These are phyloP conservation scores for Stygiomarasmius scandens DNA, from an alignment of 1,284 basidiomycete species.

Conservation along the genomic window DNA sequence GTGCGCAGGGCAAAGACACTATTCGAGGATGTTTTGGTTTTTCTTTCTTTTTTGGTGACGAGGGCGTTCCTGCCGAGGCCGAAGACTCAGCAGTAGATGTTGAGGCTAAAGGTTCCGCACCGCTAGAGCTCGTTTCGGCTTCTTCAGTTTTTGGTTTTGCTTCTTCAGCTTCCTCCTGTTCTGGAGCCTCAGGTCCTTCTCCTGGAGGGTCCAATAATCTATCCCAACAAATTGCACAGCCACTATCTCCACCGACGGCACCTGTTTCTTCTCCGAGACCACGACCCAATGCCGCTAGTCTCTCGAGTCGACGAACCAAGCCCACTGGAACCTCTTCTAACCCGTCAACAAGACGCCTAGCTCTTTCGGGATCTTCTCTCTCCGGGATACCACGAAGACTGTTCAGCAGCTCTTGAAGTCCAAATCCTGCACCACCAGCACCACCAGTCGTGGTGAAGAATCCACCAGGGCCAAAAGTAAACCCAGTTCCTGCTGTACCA, in stretches of 20 bases:
- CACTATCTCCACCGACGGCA: slow-evolving; percentile 44
- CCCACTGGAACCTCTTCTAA: slow-evolving; percentile 68
- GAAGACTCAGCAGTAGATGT: slow-evolving; percentile 8
- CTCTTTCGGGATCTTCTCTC: slow-evolving; percentile 15
- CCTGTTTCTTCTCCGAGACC: slow-evolving; percentile 37
- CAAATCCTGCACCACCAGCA: slow-evolving; percentile 2
- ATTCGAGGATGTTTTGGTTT: slow-evolving; percentile 36
- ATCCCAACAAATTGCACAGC: slow-evolving; percentile 80
- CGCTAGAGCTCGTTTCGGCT: slow-evolving; percentile 17
- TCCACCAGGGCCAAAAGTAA: not conserved
- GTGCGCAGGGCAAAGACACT: slow-evolving; percentile 73
- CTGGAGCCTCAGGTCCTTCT: slow-evolving; percentile 34
- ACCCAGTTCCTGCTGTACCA: too few relatives aligned
- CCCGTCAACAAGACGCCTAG: slow-evolving; percentile 43
- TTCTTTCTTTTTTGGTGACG: not conserved
- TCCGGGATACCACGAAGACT: slow-evolving; percentile 8
- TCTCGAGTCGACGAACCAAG: slow-evolving; percentile 65
- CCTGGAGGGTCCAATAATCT: slow-evolving; percentile 52
- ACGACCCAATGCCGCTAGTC: slow-evolving; percentile 48
- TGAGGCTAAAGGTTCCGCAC: slow-evolving; percentile 21
- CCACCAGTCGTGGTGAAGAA: slow-evolving; percentile 2
- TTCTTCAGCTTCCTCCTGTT: slow-evolving; percentile 4
- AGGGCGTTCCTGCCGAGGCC: slow-evolving; percentile 21
- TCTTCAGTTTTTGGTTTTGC: slow-evolving; percentile 26
- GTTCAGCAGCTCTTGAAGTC: slow-evolving; percentile 2